Base-by-base conservation (phyloP, 805 yeast species). In the Schwanniomyces vanrijiae region DNA sequence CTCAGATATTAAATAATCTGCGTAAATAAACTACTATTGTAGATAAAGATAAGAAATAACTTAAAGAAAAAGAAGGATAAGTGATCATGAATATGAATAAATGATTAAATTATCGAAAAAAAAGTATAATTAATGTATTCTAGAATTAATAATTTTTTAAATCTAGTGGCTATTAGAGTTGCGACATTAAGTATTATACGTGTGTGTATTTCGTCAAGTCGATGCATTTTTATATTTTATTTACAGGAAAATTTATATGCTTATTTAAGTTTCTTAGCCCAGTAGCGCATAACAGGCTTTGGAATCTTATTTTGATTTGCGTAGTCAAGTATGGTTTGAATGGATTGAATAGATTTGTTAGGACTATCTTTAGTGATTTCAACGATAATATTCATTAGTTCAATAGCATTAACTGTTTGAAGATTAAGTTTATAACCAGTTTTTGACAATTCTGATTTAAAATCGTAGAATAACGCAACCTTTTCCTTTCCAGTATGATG, bases 381-480 rank as follows among this genome's bases (percentile, higher is more conserved):
- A 31, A 44, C 35, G 7, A 48, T 37, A 21, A 41, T 26, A 16
- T 44, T 48, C 24, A 58, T 40, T 37, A 59, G 25, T 42, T 53
- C 55, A 43, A 48, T 39, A 16, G 55, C 54, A 9, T 59, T 49
- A 11, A 45, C 35, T 37, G 53, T 50, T 11, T 54, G 45, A 18
- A 55, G 43, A 35, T 43, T 42, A 44, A 56, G 56, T 3, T 52
- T 48, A 19, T 48, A 51, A 38, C 52, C 44, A 38, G 58, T 40
- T 7, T 40, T 42, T n/a, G 41, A 43, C 40, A 61, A 50, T 29
- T 46, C 50, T 7, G 31, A 42, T 29, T 58, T 52, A 39, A 65
- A 63, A 4, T 43, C 33, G 11, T 53, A 51, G 40, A 62, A 56
- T 9, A 53, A 34, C 26, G 37, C 46, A 8, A 70, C 41, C 41